Conservation (phyloP, 2,329 filamentous ascomycete genomes). For the Neophaeococcomyces mojaviensis region DNA sequence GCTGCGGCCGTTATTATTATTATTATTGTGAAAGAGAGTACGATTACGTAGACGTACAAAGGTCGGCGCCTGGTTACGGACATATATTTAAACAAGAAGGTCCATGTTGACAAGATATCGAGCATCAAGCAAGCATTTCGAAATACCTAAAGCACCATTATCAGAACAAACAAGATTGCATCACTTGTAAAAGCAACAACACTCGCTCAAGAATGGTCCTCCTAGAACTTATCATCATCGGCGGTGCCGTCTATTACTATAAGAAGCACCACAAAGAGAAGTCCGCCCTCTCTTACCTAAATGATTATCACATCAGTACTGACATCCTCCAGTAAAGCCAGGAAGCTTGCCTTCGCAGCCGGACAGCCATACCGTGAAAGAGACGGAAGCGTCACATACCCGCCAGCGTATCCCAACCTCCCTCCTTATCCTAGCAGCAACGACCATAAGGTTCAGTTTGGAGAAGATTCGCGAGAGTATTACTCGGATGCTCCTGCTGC, state of each 20-base stretch:
- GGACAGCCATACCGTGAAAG: background rate
- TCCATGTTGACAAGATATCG: too few relatives aligned
- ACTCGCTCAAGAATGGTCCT: too few relatives aligned
- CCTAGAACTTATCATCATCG: background rate
- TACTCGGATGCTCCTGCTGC: background rate
- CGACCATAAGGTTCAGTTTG: background rate
- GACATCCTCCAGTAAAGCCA: background rate
- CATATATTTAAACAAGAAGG: too few relatives aligned
- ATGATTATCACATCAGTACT: background rate
- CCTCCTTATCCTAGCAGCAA: background rate
- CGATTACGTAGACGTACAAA: too few relatives aligned
- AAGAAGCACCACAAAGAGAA: background rate
- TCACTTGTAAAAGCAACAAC: too few relatives aligned
- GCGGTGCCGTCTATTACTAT: background rate
- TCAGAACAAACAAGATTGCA: too few relatives aligned
- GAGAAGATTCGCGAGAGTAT: background rate
- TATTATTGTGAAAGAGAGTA: too few relatives aligned
- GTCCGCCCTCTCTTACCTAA: background rate
- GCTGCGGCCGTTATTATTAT: too few relatives aligned
- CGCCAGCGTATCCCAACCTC: background rate
- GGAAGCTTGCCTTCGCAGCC: background rate
- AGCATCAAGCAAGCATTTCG: too few relatives aligned
- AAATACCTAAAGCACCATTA: too few relatives aligned
- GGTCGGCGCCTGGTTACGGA: too few relatives aligned
- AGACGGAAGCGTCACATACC: background rate